Evolutionary conservation across 176 grass and related monocot species (phyloP), one percentile per base, ranked within the genome.

Genomic region (Luzula sylvatica): DNA sequence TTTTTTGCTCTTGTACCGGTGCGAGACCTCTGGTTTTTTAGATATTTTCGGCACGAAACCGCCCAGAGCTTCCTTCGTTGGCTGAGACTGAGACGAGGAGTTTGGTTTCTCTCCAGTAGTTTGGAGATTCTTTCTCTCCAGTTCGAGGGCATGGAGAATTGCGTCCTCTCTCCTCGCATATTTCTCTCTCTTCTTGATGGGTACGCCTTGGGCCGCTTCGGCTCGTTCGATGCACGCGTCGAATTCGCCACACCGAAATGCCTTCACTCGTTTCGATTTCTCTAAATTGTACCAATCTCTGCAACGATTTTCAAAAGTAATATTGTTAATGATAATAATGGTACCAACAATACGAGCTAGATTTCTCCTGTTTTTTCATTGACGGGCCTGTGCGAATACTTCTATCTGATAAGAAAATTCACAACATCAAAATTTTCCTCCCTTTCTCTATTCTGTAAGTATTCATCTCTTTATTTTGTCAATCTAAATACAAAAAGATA

Each of bases 201-300:
- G 68, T 62, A 77, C 83, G 20, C 92, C 92, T 77, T 90, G 81
- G 21, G 85, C 74, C 55, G 92, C 78, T 72, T 98, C 92, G 51
- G 92, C 92, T 61, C 67, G 84, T 61, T 98, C 92, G 79, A 98
- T 90, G 78, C 92, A 98, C 24, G 85, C 92, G 74, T 98, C 92
- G 61, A 98, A 98, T 56, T 98, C 92, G 53, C 92, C 92, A 72
- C 92, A 98, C 27, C 92, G 80, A 63, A 98, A 98, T 19, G 92
- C 71, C 62, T 98, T 98, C 26, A 98, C 92, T 56, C 92, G 85
- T 55, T 98, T 98, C 45, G 92, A 98, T 80, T 98, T 98, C 72
- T 98, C 92, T 47, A 98, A 69, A 69, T 98, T 98, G 72, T 98
- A 98, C 92, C 92, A 98, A 67, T 98, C 92, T 20, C 92, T 98